These are phyloP conservation scores for Cladosporium sp. DNA, from an alignment of 2,329 filamentous ascomycete species.

Conservation along the genomic window DNA sequence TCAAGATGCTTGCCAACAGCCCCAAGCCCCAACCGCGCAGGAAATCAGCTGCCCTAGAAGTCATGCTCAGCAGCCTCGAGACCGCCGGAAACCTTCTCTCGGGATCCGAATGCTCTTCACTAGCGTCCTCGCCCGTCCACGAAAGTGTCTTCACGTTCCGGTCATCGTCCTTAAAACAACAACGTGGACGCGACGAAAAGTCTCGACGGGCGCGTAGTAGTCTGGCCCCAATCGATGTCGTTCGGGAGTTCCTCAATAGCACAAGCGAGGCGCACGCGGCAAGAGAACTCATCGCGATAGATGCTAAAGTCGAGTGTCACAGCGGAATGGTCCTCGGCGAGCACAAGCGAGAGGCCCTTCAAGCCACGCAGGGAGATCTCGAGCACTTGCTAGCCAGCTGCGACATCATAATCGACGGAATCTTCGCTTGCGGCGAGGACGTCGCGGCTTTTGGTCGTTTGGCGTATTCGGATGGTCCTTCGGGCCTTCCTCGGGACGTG, in stretches of 20 bases:
- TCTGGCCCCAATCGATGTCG: neutral
- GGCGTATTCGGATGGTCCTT: neutral
- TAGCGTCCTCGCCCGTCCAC: neutral
- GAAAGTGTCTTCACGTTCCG: neutral
- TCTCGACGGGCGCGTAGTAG: neutral
- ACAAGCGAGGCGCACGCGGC: neutral
- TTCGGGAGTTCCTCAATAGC: neutral
- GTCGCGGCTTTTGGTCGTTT: neutral
- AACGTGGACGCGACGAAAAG: neutral
- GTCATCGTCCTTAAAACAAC: neutral
- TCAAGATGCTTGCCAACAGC: neutral
- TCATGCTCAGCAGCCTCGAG: neutral
- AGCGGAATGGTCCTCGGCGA: neutral
- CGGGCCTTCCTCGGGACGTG: neutral
- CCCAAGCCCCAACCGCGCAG: neutral
- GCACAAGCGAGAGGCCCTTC: neutral
- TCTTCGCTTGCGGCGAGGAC: neutral
- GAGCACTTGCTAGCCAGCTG: neutral
- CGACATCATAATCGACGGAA: neutral
- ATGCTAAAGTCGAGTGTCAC: neutral
- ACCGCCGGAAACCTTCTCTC: neutral
- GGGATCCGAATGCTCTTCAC: conserved; percentile 8
- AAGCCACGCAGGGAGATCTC: neutral
- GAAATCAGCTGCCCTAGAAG: neutral
- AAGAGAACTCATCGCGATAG: neutral